Percentiles rank a stretch among this genome's conserved stretches.
Conservation (phyloP, 169 alveolate species). For the Pseudocohnilembus persalinus region DNA sequence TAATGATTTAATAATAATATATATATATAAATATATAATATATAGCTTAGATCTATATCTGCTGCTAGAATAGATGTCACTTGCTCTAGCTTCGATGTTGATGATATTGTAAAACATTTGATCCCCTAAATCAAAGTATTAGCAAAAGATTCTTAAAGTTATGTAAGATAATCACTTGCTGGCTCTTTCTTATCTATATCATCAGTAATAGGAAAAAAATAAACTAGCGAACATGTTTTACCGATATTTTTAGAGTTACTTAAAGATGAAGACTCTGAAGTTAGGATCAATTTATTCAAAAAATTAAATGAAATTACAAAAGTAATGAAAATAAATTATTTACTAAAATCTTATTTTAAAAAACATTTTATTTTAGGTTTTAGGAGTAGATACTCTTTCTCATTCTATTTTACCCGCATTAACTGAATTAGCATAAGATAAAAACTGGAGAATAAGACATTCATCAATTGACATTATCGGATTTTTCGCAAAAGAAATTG, state of each 20-base stretch:
- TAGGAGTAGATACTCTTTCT: constrained; percentile 68
- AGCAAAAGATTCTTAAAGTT: constrained; percentile 54
- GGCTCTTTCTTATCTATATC: constrained; percentile 66
- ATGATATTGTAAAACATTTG: constrained; percentile 58
- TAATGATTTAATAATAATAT: neutral
- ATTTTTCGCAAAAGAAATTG: constrained; percentile 71
- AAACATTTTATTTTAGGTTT: constrained; percentile 10
- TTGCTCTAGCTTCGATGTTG: constrained; percentile 54
- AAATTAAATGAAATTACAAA: constrained; percentile 65
- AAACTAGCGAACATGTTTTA: constrained; percentile 68
- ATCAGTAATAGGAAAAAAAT: constrained; percentile 65
- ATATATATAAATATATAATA: constrained; percentile 8
- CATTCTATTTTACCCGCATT: constrained; percentile 81
- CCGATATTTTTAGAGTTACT: constrained; percentile 71
- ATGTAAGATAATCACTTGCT: constrained; percentile 79
- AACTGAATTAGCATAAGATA: constrained; percentile 73
- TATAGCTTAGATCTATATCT: constrained; percentile 59
- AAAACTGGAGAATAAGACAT: constrained; percentile 83
- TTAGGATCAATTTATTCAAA: constrained; percentile 72
- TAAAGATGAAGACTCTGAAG: constrained; percentile 80
- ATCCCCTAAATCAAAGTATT: constrained; percentile 70
- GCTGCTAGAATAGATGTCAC: constrained; percentile 65
- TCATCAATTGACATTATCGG: constrained; percentile 78
- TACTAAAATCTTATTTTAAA: too few species aligned
- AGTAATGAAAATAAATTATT: neutral